phyloP scores from a whole-genome alignment of 768 basidiomycete genomes.

The Leccinum rimulosum region DNA sequence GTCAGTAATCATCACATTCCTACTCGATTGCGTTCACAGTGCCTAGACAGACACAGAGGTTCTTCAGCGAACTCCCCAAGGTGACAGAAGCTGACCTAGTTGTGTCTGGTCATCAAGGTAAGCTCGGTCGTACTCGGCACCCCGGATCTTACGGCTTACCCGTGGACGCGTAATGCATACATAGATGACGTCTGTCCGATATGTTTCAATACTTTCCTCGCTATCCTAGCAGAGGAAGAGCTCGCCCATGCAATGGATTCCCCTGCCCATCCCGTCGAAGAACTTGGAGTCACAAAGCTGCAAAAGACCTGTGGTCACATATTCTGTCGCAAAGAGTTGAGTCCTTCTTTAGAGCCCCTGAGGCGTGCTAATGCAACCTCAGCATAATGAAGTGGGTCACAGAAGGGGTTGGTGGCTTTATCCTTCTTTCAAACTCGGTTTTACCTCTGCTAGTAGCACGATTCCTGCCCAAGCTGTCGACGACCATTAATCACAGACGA shows the following conservation, averaged over 20 bases:
- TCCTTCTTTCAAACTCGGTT: conserved; percentile 1
- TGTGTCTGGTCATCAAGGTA: conserved; percentile 48
- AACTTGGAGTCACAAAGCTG: conserved; percentile 68
- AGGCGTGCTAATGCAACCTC: conserved; percentile 17
- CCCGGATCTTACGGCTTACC: background rate
- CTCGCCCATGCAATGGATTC: conserved; percentile 73
- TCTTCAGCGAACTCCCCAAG: conserved; percentile 47
- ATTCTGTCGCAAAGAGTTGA: conserved; percentile 82
- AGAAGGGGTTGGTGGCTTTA: conserved; percentile 46
- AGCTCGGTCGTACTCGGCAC: background rate
- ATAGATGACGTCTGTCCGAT: conserved; percentile 74
- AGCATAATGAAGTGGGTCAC: conserved; percentile 66
- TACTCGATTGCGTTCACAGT: conserved; percentile 8
- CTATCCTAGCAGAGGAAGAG: conserved; percentile 73
- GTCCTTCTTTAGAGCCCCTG: conserved; percentile 10
- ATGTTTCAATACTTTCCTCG: conserved; percentile 67
- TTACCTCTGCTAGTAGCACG: conserved; percentile 40
- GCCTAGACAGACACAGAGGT: conserved; percentile 34
- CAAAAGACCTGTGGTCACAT: conserved; percentile 57
- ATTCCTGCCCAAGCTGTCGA: conserved; percentile 69
- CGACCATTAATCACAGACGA: conserved; percentile 37
- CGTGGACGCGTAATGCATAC: background rate
- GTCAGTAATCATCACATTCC: conserved; percentile 12
- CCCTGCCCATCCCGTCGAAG: conserved; percentile 67
- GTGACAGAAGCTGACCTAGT: conserved; percentile 50